Evolutionary conservation across 345 rosid species (phyloP), one percentile per base, ranked within the genome.

Genomic region (Bruguiera sexangula): DNA sequence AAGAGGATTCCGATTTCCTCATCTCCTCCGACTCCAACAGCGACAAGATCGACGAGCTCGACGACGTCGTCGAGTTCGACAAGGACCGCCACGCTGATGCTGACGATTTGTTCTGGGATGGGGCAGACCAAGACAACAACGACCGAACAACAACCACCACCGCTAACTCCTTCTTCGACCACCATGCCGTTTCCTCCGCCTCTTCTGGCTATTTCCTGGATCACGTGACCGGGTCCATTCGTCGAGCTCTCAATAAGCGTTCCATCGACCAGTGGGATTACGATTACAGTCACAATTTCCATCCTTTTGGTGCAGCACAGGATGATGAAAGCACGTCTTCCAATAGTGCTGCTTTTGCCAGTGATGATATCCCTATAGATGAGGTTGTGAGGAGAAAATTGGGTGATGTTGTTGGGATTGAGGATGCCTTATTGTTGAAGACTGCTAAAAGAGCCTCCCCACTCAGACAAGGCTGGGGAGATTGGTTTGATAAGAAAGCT

Each of bases 221-320:
- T 69, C 99, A 84, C 62, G 62, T 88, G 3, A 66, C 79, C 18
- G 96, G 96, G 37, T 83, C 86, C 0, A 86, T 87, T 9, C 79
- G 90, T 52, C 82, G 91, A 56, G 84, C 84, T 13, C 80, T 82
- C 43, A 82, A 75, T 68, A 88, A 83, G 82, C 73, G 85, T 36
- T 95, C 96, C 26, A 90, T 95, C 56, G 90, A 86, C 20, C 94
- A 94, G 31, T 94, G 97, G 97, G 98, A 91, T 75, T 85, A 81
- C 46, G 98, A 95, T 75, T 77, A 81, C 56, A 57, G 68, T 60
- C 76, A 81, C 53, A 57, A 69, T 57, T 80, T 85, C 1, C 83
- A 87, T 66, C 73, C 77, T 18, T 59, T 72, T 63, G 63, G 66
- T 11, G 76, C 24, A 0, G 84, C 78, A 6, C 88, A 79, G 61